phyloP scores from a whole-genome alignment of 805 yeast genomes.

The Isabelozyma rhagii region DNA sequence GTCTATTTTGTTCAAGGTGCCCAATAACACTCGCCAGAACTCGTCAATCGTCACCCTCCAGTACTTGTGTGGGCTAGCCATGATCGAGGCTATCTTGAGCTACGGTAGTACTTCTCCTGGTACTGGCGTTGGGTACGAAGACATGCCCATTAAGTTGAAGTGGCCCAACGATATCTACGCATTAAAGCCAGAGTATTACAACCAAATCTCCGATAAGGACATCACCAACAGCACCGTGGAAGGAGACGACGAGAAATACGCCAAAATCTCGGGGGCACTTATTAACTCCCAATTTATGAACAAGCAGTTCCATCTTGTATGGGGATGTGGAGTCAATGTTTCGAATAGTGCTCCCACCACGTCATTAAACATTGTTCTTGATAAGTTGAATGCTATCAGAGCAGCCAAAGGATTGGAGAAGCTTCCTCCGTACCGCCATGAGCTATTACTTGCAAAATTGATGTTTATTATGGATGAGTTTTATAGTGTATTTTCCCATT shows the following conservation, averaged over 20 bases:
- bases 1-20: constrained; percentile 65
- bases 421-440: constrained; percentile 49
- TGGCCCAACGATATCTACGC: constrained; percentile 97
- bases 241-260: constrained; percentile 62
- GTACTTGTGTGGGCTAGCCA: constrained; percentile 78
- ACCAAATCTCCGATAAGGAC: constrained; percentile 24
- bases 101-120: constrained; percentile 45
- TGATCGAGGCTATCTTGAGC: constrained; percentile 68
- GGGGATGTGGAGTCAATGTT: constrained; percentile 87
- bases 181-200: constrained; percentile 57
- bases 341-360: constrained; percentile 89
- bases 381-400: constrained; percentile 54
- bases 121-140: constrained; percentile 55
- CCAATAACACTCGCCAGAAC: constrained; percentile 37
- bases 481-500: constrained; percentile 51
- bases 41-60: constrained; percentile 79
- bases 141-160: constrained; percentile 76
- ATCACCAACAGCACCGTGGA: constrained; percentile 35
- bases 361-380: constrained; percentile 71
- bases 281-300: constrained; percentile 73
- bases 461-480: constrained; percentile 64
- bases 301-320: constrained; percentile 60
- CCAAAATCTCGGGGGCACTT: constrained; percentile 79
- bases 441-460: constrained; percentile 62
- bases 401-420: constrained; percentile 33